These are phyloP conservation scores for Hygrophorus russula DNA, from an alignment of 768 basidiomycete genomes.

Conservation along the genomic window DNA sequence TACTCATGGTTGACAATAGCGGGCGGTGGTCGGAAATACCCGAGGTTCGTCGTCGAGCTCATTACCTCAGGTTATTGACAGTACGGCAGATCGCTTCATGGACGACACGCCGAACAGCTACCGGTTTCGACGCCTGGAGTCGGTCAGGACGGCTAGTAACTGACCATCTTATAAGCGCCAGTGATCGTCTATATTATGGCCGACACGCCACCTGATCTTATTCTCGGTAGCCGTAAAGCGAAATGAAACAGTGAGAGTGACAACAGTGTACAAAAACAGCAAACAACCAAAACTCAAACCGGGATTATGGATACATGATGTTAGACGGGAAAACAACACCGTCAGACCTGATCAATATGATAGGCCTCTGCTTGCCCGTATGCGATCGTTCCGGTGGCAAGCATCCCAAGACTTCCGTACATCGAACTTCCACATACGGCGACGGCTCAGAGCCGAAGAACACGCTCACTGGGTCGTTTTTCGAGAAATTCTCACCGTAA, in stretches of 20 bases:
- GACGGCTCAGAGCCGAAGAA: slow-evolving; percentile 85
- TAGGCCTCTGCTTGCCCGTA: slow-evolving; percentile 58
- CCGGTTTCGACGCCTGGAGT: too few species aligned
- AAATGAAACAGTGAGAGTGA: slow-evolving; percentile 1
- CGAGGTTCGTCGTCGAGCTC: too few species aligned
- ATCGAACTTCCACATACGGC: slow-evolving; percentile 79
- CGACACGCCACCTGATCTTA: too few species aligned
- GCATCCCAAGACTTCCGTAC: slow-evolving; percentile 77
- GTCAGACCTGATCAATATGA: slow-evolving; percentile 74
- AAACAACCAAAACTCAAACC: slow-evolving; percentile 7
- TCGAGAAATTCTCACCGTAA: slow-evolving; percentile 84
- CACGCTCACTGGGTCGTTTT: slow-evolving; percentile 68
- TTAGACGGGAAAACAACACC: slow-evolving; percentile 83
- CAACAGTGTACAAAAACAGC: slow-evolving; percentile 6
- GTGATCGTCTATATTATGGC: too few species aligned
- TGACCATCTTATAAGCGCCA: too few species aligned
- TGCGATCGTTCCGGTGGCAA: slow-evolving; percentile 58
- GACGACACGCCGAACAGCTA: too few species aligned
- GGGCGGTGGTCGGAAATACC: too few species aligned
- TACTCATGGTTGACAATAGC: slow-evolving; percentile 21
- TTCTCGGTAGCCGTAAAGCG: not conserved
- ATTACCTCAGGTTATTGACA: too few species aligned
- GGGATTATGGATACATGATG: slow-evolving; percentile 68
- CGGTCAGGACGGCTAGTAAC: too few species aligned
- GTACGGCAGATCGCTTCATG: too few species aligned